Conservation (phyloP, 2,329 filamentous ascomycete genomes). For the Stagonosporopsis chrysanthemi region DNA sequence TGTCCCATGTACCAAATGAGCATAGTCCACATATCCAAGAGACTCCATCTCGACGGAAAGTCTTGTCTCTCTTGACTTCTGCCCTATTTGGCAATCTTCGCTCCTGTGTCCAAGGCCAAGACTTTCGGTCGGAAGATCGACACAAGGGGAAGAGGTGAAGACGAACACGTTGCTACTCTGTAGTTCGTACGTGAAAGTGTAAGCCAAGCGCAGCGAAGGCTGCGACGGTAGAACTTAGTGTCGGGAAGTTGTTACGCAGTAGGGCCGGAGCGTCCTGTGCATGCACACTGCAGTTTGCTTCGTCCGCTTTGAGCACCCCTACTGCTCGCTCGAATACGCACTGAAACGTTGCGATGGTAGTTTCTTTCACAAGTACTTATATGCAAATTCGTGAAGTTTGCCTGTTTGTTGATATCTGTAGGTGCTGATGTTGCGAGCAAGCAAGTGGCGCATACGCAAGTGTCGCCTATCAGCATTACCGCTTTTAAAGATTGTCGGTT, state of each 20-base stretch:
- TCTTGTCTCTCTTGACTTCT: constrained; percentile 33
- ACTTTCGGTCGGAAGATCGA: constrained; percentile 5
- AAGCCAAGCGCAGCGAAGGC: neutral
- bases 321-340: constrained; percentile 4
- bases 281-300: constrained; percentile 14
- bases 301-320: constrained; percentile 10
- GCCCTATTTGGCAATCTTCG: constrained; percentile 17
- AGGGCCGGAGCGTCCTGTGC: constrained; percentile 1
- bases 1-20: constrained; percentile 1
- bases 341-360: neutral
- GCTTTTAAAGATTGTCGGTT: neutral
- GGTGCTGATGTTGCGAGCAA: neutral
- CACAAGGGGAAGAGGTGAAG: constrained; percentile 6
- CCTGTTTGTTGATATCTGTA: neutral
- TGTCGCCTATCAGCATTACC: neutral
- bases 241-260: neutral
- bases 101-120: constrained; percentile 14
- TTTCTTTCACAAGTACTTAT: no score
- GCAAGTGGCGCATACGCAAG: neutral
- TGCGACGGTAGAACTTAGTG: neutral
- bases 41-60: constrained; percentile 16
- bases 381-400: neutral
- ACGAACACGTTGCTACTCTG: neutral
- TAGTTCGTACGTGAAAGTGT: neutral
- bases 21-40: constrained; percentile 6